Percentiles rank a stretch among this genome's conserved stretches.
Conservation (phyloP, 495 filamentous ascomycete genomes). For the Astrothelium macrocarpum region DNA sequence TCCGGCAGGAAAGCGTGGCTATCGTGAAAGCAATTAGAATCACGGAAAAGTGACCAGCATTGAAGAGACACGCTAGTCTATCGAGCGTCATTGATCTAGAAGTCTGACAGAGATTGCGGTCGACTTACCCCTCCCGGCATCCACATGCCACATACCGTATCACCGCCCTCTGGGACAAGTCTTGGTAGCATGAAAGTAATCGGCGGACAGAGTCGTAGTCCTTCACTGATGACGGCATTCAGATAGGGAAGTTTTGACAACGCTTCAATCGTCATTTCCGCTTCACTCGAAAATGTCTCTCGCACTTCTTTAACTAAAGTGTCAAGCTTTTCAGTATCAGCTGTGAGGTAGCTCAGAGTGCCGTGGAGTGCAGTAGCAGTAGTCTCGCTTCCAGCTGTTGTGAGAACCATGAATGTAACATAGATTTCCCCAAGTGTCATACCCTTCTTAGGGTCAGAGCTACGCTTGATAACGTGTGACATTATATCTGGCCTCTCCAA, state of each 20-base stretch:
- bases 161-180: slow-evolving; percentile 24
- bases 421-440: slow-evolving; percentile 26
- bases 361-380: slow-evolving; percentile 27
- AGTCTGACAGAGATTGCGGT: slow-evolving; percentile 14
- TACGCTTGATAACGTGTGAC: slow-evolving; percentile 26
- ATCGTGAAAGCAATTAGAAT: too few species aligned
- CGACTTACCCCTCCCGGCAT: slow-evolving; percentile 26
- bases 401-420: slow-evolving; percentile 26
- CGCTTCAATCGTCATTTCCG: slow-evolving; percentile 27
- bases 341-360: slow-evolving; percentile 20
- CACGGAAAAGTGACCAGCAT: too few species aligned
- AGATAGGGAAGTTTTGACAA: slow-evolving; percentile 35
- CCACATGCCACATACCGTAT: slow-evolving; percentile 30
- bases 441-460: slow-evolving; percentile 25
- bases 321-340: slow-evolving; percentile 11
- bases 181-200: slow-evolving; percentile 17
- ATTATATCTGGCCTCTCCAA: slow-evolving; percentile 25
- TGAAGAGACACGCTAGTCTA: too few species aligned
- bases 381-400: slow-evolving; percentile 31
- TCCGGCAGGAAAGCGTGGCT: slow-evolving; percentile 24
- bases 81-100: too few species aligned
- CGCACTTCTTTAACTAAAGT: slow-evolving; percentile 23
- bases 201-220: slow-evolving; percentile 44
- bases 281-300: slow-evolving; percentile 14
- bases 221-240: slow-evolving; percentile 43